Evolutionary conservation across 441 rosid genomes (phyloP).

Genomic region (Viola pubescens): DNA sequence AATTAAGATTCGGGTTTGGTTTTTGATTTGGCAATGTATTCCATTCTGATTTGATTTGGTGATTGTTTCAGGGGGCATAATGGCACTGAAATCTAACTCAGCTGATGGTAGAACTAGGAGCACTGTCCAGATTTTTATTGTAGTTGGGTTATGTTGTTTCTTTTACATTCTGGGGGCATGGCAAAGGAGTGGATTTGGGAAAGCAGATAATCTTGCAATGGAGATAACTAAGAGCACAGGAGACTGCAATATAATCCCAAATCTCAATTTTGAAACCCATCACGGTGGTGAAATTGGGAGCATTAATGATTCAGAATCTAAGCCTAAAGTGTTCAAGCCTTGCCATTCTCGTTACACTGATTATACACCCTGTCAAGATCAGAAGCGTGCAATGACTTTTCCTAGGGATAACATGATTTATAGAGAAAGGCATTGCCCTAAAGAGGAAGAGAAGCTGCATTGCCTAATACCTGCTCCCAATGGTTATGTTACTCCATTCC

Average conservation of each 20-base stretch:
- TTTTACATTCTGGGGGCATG: slow-evolving; percentile 93
- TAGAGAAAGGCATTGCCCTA: slow-evolving; percentile 86
- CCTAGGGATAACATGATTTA: slow-evolving; percentile 87
- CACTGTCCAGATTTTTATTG: slow-evolving; percentile 69
- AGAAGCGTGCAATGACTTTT: slow-evolving; percentile 89
- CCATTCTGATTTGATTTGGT: background rate
- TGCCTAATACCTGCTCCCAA: slow-evolving; percentile 88
- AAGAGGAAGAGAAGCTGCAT: slow-evolving; percentile 54
- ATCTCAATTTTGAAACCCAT: slow-evolving; percentile 80
- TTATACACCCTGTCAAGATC: slow-evolving; percentile 97
- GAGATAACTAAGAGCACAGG: slow-evolving; percentile 70
- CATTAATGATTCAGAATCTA: slow-evolving; percentile 38
- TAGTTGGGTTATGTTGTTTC: slow-evolving; percentile 77
- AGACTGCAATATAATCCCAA: slow-evolving; percentile 70
- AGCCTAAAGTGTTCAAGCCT: slow-evolving; percentile 51
- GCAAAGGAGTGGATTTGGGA: slow-evolving; percentile 97
- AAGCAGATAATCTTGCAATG: slow-evolving; percentile 91
- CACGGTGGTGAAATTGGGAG: slow-evolving; percentile 57
- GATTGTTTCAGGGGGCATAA: slow-evolving; percentile 28
- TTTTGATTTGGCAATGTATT: background rate
- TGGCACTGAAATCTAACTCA: slow-evolving; percentile 67
- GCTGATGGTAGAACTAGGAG: slow-evolving; percentile 78
- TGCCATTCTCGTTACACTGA: slow-evolving; percentile 58
- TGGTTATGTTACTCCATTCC: slow-evolving; percentile 88
- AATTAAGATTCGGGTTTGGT: background rate